Evolutionary conservation across 352 stramenopile genomes (phyloP).

Genomic region (Phytophthora tentaculata): DNA sequence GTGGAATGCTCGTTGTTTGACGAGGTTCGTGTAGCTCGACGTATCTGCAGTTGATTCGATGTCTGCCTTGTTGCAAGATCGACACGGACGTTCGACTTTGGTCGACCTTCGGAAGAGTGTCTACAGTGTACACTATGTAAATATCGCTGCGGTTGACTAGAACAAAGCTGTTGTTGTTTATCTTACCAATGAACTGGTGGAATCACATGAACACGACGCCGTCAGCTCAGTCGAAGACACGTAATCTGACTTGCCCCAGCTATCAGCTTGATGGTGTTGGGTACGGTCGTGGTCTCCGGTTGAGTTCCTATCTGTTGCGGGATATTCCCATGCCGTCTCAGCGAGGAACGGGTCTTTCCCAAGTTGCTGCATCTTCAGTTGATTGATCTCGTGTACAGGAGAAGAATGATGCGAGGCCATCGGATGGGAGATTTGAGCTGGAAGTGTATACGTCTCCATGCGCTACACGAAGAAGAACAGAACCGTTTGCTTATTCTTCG

Average conservation of each 20-base stretch:
- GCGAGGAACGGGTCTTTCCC: slow-evolving; percentile 23
- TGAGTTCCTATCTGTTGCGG: not conserved
- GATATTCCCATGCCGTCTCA: slow-evolving; percentile 22
- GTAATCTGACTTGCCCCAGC: slow-evolving; percentile 14
- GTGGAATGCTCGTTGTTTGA: slow-evolving; percentile 70
- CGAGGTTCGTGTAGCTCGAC: slow-evolving; percentile 49
- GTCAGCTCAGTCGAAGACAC: slow-evolving; percentile 11
- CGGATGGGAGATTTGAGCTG: not conserved
- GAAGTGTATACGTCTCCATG: slow-evolving; percentile 25
- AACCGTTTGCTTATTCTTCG: too few species aligned
- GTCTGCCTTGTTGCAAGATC: slow-evolving; percentile 8
- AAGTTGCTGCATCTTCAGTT: not conserved
- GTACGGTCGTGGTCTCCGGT: not conserved
- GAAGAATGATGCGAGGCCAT: not conserved
- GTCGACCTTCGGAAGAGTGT: slow-evolving; percentile 27
- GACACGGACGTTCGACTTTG: slow-evolving; percentile 37
- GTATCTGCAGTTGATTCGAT: not conserved
- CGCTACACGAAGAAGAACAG: slow-evolving; percentile 19
- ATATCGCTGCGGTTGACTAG: not conserved
- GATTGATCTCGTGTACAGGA: slow-evolving; percentile 8
- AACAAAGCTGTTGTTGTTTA: not conserved
- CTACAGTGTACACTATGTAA: slow-evolving; percentile 9
- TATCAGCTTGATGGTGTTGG: not conserved
- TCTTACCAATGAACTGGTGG: slow-evolving; percentile 31
- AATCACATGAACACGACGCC: slow-evolving; percentile 26